These are phyloP conservation scores for Penicillium antarcticum DNA, from an alignment of 495 filamentous ascomycete genomes.

Conservation along the genomic window DNA sequence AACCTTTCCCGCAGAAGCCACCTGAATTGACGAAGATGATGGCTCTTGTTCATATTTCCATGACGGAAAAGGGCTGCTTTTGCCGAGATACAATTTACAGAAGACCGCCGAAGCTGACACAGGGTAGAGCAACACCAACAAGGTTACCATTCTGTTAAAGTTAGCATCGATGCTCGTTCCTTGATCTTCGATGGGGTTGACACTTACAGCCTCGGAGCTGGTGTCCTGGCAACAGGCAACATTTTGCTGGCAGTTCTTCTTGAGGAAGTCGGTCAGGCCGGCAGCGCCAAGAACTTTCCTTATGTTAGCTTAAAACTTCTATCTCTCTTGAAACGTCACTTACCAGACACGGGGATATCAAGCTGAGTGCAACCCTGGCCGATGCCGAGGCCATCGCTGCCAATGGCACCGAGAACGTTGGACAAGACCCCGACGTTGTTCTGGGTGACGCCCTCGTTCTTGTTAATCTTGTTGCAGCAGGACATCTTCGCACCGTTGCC, in stretches of 20 bases:
- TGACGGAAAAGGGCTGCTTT: neutral
- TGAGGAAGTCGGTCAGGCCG: slow-evolving; percentile 32
- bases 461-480: slow-evolving; percentile 38
- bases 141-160: slow-evolving; percentile 27
- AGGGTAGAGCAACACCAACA: slow-evolving; percentile 43
- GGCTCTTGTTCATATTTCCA: neutral
- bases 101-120: slow-evolving; percentile 38
- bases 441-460: slow-evolving; percentile 28
- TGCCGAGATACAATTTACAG: slow-evolving; percentile 26
- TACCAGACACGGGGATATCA: slow-evolving; percentile 24
- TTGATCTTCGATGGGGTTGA: neutral
- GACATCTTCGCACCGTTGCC: slow-evolving; percentile 38
- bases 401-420: slow-evolving; percentile 21
- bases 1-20: neutral
- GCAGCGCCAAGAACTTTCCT: slow-evolving; percentile 22
- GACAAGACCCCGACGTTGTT: slow-evolving; percentile 19
- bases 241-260: slow-evolving; percentile 47
- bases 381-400: slow-evolving; percentile 25
- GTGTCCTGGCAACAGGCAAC: slow-evolving; percentile 47
- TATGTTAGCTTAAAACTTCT: neutral
- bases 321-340: neutral
- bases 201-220: slow-evolving; percentile 25
- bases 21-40: neutral
- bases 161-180: neutral
- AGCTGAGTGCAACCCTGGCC: slow-evolving; percentile 19